These are phyloP conservation scores for Mentha longifolia DNA, from an alignment of 257 asterid species.

Conservation along the genomic window DNA sequence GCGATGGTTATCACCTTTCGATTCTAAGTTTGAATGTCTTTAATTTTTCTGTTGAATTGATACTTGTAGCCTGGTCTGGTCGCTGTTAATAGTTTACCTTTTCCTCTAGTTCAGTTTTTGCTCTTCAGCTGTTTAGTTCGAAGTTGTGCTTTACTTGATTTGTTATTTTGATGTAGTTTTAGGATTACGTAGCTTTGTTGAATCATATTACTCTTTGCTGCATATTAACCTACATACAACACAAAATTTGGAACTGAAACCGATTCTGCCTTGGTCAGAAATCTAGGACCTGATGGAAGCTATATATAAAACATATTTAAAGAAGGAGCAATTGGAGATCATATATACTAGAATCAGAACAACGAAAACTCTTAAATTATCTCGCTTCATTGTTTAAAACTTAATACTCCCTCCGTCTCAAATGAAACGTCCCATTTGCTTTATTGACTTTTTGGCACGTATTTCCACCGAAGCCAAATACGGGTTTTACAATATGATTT, in stretches of 20 bases:
- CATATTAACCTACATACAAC: background rate
- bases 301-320: slow-evolving; percentile 2
- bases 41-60: background rate
- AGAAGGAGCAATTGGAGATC: background rate
- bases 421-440: no score
- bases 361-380: background rate
- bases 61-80: background rate
- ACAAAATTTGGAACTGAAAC: background rate
- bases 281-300: slow-evolving; percentile 7
- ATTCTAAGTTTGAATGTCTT: background rate
- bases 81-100: background rate
- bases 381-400: background rate
- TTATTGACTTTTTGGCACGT: no score
- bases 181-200: background rate
- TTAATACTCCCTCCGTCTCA: no score
- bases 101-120: background rate
- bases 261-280: background rate
- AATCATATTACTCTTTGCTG: slow-evolving; percentile 15
- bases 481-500: no score
- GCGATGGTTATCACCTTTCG: background rate
- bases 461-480: no score
- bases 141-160: background rate
- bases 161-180: background rate
- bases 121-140: background rate
- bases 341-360: slow-evolving; percentile 1